phyloP scores from a whole-genome alignment of 495 filamentous ascomycete species.

The Annulohypoxylon nitens region DNA sequence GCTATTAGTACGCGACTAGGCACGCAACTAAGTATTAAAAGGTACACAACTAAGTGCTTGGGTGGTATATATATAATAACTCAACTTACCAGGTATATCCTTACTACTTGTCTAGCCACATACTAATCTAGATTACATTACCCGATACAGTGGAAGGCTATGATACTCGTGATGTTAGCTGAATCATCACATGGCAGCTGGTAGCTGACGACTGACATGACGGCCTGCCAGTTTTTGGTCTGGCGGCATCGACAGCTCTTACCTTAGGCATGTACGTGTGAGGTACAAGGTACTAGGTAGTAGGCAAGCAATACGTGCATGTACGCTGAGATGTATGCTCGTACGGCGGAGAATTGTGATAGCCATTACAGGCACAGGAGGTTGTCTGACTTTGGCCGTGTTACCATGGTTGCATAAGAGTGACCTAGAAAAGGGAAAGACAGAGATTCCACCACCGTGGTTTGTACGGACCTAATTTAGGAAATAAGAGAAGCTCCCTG shows the following conservation, averaged over 20 bases:
- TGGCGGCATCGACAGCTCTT: background rate
- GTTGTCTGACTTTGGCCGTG: slow-evolving; percentile 36
- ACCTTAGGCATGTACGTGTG: too few relatives aligned
- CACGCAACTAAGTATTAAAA: background rate
- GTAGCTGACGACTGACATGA: too few relatives aligned
- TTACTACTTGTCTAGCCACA: background rate
- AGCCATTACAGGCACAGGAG: slow-evolving; percentile 15
- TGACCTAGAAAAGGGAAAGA: slow-evolving; percentile 22
- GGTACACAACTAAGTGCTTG: background rate
- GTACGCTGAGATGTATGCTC: background rate
- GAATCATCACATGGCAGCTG: slow-evolving; percentile 10
- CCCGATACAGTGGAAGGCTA: slow-evolving; percentile 23
- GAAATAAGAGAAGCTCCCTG: slow-evolving; percentile 17
- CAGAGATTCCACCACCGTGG: slow-evolving; percentile 43
- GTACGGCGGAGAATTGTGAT: slow-evolving; percentile 22
- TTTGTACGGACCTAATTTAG: slow-evolving; percentile 37
- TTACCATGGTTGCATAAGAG: slow-evolving; percentile 24
- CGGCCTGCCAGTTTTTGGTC: background rate
- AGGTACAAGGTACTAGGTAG: too few relatives aligned
- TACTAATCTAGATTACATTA: slow-evolving; percentile 31
- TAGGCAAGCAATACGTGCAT: background rate
- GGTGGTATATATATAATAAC: background rate
- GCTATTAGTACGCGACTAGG: slow-evolving; percentile 3
- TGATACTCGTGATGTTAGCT: background rate
- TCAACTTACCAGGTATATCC: background rate